A percentile compares a stretch with the other conserved stretches of the same genome.
phyloP scores from a whole-genome alignment of 1,284 basidiomycete genomes.

The Calocybe gambosa region DNA sequence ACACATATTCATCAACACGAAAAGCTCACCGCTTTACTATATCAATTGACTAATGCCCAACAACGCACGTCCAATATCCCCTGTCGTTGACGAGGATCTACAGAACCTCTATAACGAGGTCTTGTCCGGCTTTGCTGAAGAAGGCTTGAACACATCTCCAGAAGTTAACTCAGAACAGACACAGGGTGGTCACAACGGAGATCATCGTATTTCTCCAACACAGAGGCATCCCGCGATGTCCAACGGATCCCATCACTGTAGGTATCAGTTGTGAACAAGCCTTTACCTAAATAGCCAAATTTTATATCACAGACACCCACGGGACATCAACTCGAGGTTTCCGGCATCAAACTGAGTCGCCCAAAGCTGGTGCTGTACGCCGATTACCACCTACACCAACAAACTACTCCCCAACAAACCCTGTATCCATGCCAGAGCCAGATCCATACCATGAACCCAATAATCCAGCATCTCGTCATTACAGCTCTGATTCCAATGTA shows the following conservation, averaged over 20 bases:
- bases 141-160: constrained; percentile 18
- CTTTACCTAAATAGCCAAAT: constrained; percentile 6
- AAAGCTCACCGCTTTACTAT: constrained; percentile 2
- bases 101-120: constrained; percentile 68
- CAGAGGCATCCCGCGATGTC: constrained; percentile 10
- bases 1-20: neutral
- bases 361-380: constrained; percentile 20
- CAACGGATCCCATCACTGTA: constrained; percentile 17
- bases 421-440: constrained; percentile 32
- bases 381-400: constrained; percentile 37
- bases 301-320: constrained; percentile 11
- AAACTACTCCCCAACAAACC: constrained; percentile 19
- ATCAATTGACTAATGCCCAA: constrained; percentile 12
- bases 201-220: constrained; percentile 13
- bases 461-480: constrained; percentile 21
- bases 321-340: constrained; percentile 12
- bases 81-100: constrained; percentile 57
- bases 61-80: constrained; percentile 26
- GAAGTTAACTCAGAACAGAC: constrained; percentile 29
- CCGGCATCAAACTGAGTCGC: constrained; percentile 14
- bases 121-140: constrained; percentile 54
- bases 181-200: constrained; percentile 28
- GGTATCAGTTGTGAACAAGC: constrained; percentile 3
- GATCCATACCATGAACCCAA: constrained; percentile 26
- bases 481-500: constrained; percentile 21